Evolutionary conservation across 1,284 basidiomycete genomes (phyloP), one percentile per base, ranked within the genome.

Genomic region (Trichosporon sp.): DNA sequence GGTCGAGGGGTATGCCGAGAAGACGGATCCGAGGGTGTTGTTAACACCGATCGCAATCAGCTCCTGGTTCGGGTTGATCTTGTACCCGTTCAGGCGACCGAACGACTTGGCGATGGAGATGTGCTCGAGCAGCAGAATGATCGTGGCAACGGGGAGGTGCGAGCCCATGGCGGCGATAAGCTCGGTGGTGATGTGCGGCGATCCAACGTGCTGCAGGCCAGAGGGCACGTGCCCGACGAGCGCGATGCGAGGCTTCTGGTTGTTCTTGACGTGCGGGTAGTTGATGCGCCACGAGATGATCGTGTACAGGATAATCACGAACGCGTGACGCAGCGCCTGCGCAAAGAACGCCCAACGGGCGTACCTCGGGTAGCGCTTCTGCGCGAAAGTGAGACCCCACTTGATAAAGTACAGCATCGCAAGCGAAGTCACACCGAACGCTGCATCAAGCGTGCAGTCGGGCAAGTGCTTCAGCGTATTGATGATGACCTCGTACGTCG

Each of bases 61-160:
- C 79, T 98, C 95, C 80, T 98, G 95, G 81, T 94, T 95, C 16
- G 95, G 94, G 75, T 97, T 89, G 80, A 99, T 98, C 80, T 93
- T 97, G 85, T 99, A 99, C 36, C 89, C 89, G 80, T 99, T 98
- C 68, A 97, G 80, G 65, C 95, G 88, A 66, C 96, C 95, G 78
- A 99, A 99, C 0, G 94, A 91, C 80, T 93, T 94, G 29, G 91
- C 87, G 71, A 98, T 99, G 56, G 95, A 90, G 69, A 99, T 97
- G 82, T 99, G 96, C 79, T 99, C 95, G 59, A 99, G 85, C 14
- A 99, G 84, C 49, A 99, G 84, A 71, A 99, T 91, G 75, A 99
- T 95, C 6, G 93, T 95, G 44, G 95, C 90, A 13, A 96, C 89
- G 2, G 95, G 95, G 4, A 99, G 81, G 69, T 96, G 84, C 11